Evolutionary conservation across 352 stramenopile genomes (phyloP).

Genomic region (Pythium rhizo-oryzae): DNA sequence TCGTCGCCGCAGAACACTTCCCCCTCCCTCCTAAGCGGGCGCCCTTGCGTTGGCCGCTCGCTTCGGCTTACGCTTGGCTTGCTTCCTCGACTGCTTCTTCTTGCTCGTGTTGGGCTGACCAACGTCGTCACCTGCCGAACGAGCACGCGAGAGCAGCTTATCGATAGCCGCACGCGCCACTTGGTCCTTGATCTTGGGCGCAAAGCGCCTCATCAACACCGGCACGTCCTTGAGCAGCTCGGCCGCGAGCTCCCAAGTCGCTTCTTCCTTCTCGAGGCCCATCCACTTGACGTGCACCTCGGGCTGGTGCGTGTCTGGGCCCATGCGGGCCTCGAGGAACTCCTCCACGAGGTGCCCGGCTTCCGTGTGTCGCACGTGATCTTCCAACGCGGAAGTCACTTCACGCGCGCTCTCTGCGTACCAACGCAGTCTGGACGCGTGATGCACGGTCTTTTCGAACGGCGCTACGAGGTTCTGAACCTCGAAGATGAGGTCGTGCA

Average conservation of each 20-base stretch:
- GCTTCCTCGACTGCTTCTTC: not conserved
- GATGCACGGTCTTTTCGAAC: conserved; percentile 1
- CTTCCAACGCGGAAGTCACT: conserved; percentile 1
- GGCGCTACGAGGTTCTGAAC: conserved; percentile 2
- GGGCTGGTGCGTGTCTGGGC: not conserved
- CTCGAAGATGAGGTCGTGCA: conserved; percentile 14
- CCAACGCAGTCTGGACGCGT: conserved; percentile 1
- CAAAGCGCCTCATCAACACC: conserved; percentile 1
- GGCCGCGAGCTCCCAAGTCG: conserved; percentile 7
- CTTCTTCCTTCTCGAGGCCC: conserved; percentile 1
- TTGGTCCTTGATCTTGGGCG: not conserved
- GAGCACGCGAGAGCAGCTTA: not conserved
- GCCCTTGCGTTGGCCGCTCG: conserved; percentile 1
- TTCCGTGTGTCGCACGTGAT: conserved; percentile 12
- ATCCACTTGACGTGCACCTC: conserved; percentile 12
- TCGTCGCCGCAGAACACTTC: not conserved
- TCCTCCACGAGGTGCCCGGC: conserved; percentile 11
- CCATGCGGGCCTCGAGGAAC: not conserved
- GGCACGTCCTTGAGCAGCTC: conserved; percentile 4
- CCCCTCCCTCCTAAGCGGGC: not conserved
- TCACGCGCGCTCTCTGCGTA: conserved; percentile 1
- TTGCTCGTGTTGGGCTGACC: not conserved
- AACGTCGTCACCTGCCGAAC: not conserved
- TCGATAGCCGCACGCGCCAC: not conserved
- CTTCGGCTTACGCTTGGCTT: not conserved